Base-by-base conservation (phyloP, 768 basidiomycete genomes). In the Clathrus columnatus region DNA sequence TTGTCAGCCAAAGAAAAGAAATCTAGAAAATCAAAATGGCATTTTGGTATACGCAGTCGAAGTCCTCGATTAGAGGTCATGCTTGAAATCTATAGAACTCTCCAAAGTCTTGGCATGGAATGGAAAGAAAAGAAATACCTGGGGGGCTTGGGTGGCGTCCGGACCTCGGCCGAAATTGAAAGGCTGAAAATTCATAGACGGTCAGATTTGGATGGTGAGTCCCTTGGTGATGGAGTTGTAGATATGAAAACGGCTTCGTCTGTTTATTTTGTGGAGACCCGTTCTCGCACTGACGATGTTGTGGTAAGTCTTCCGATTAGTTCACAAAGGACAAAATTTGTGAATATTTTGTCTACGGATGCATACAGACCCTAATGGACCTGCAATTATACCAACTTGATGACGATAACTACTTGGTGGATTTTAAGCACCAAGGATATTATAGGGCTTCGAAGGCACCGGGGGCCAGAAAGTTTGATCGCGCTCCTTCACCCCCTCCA, bases 21-120 rank as follows among this genome's bases (percentile, higher is more conserved):
- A 64, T 75, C 76, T 62, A 82, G 83, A 73, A 87, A 84, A 66
- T 79, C 87, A 16, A 86, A 91, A 60, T 98, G 96, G 96, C 96
- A 99, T 67, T 99, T 97, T 64, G 96, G 96, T 7, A 98, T 99
- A 41, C 80, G 96, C 28, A 93, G 90, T 62, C 78, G 94, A 57
- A 87, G 84, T 56, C 91, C 93, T 28, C 96, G 94, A 20, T 95
- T 98, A 90, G 96, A 99, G 69, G 95, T 99, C 21, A 97, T 99
- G 94, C 72, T 96, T 23, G 95, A 97, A 77, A 96, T 99, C 50
- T 98, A 99, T 70, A 75, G 89, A 59, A 96, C 94, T 43, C 72
- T 99, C 49, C 86, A 87, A 70, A 75, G 83, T 57, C 75, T 97
- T 18, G 90, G 87, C 16, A 95, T 98, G 91, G 91, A 99, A 70